Evolutionary conservation across 2,329 filamentous ascomycete genomes (phyloP).

Genomic region (Apiospora rasikravindrae): DNA sequence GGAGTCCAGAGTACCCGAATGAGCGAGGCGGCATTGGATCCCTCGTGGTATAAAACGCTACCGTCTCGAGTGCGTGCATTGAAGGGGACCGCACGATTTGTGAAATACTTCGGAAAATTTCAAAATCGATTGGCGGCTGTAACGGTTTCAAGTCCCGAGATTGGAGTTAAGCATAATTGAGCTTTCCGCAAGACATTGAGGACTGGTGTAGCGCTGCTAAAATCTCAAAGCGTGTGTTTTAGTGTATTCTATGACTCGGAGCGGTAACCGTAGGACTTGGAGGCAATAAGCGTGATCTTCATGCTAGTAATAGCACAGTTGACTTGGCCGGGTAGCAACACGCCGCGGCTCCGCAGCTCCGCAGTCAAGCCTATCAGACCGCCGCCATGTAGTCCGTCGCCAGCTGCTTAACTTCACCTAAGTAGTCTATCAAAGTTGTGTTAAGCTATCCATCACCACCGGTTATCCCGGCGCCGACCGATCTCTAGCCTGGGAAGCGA

Average conservation of each 20-base stretch:
- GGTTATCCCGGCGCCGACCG: not conserved
- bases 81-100: no score
- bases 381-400: not conserved
- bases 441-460: not conserved
- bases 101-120: no score
- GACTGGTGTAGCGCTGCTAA: not conserved
- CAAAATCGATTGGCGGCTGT: no score
- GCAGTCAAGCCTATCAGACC: not conserved
- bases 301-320: no score
- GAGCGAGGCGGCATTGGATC: not conserved
- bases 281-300: no score
- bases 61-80: not conserved
- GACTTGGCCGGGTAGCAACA: no score
- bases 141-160: not conserved
- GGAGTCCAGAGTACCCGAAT: not conserved
- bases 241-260: not conserved
- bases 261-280: not conserved
- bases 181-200: not conserved
- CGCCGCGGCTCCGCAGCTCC: no score
- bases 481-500: not conserved
- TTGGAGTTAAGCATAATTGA: not conserved
- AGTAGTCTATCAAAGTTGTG: not conserved
- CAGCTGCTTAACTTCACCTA: not conserved
- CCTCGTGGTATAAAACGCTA: not conserved
- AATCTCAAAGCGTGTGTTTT: not conserved